Evolutionary conservation across 306 rosid species (phyloP), one percentile per base, ranked within the genome.

Genomic region (Fagus crenata): DNA sequence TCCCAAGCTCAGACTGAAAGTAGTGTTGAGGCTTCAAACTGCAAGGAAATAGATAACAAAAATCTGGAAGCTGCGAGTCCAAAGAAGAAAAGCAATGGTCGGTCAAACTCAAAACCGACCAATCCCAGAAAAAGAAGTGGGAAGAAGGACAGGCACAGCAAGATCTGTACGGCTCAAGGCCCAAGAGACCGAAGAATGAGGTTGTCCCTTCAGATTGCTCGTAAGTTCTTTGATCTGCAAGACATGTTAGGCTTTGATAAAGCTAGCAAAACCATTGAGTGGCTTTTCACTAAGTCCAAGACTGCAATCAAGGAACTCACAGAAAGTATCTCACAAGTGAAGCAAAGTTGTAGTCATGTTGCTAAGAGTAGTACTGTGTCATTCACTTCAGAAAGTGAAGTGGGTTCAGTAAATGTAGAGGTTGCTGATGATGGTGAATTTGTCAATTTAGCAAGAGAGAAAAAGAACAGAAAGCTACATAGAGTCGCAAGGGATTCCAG

Each of bases 71-170:
- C 64, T 22, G 14, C 31, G 31, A 64, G 33, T 75, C 43, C 55
- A 49, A 58, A 69, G 28, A 75, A 75, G 54, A 61, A 40, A 4
- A 36, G 64, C 40, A 69, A 51, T 1, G 36, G 39, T 37, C 28
- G 54, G 39, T 17, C n/a, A 22, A 22, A 22, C 28, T 22, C 43
- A 49, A 39, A 15, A 8, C 58, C 58, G 35, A 53, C 37, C 43
- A 3, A 14, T 36, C 81, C 76, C 15, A 78, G 83, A n/a, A 80
- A 79, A 75, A 85, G 86, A 49, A 80, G 46, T 7, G 85, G 87
- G 69, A 86, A 82, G 84, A 88, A 88, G 63, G 89, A 85, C 73
- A 77, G 91, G 40, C 91, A 88, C 75, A 88, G 91, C 82, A 88
- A 88, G 86, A 88, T 88, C 86, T 78, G 65, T 74, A 88, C 91